A percentile compares a stretch with the other conserved stretches of the same genome.
Evolutionary conservation across 148 eudicot genomes (phyloP).

Genomic region (Dysphania ambrosioides): DNA sequence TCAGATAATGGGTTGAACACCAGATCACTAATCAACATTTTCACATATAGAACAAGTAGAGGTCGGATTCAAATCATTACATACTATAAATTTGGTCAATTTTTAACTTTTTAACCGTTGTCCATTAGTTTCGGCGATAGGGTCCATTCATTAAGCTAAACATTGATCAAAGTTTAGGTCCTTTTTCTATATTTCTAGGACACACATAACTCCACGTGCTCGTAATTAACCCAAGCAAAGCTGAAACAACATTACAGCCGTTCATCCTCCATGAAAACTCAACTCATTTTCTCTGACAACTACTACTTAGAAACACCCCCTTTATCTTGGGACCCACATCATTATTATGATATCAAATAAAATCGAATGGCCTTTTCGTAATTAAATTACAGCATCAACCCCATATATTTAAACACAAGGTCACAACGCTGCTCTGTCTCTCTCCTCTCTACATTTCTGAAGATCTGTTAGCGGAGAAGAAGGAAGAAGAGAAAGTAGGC

Average conservation of each 20-base stretch:
- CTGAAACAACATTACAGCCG: neutral
- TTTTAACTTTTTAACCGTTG: too few relatives aligned
- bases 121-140: too few relatives aligned
- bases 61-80: too few relatives aligned
- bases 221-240: neutral
- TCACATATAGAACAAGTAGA: too few relatives aligned
- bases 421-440: constrained; percentile 2
- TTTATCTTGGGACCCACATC: constrained; percentile 1
- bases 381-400: neutral
- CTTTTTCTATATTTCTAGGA: neutral
- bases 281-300: neutral
- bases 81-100: too few relatives aligned
- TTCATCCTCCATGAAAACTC: neutral
- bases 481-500: neutral
- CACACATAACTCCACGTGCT: neutral
- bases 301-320: neutral
- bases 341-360: neutral
- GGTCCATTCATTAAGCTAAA: too few relatives aligned
- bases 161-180: too few relatives aligned
- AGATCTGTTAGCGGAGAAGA: constrained; percentile 25
- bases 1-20: too few relatives aligned
- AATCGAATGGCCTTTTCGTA: neutral
- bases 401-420: neutral
- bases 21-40: too few relatives aligned
- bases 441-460: constrained; percentile 2